Conservation (phyloP, 2,329 filamentous ascomycete genomes). For the Talaromyces sp. region DNA sequence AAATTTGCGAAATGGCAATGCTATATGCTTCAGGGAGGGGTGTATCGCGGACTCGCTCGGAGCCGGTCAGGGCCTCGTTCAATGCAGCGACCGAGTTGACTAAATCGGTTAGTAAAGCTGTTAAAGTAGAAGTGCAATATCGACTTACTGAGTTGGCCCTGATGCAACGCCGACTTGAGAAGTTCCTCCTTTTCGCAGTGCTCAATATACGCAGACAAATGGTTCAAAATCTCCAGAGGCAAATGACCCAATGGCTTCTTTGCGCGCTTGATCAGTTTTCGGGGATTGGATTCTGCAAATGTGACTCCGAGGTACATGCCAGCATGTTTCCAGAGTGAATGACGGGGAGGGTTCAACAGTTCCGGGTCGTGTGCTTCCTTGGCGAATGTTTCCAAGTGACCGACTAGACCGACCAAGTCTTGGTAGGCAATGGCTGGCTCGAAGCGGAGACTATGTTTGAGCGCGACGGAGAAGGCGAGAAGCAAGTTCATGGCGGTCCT, state of each 20-base stretch:
- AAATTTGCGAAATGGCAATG: slow-evolving; percentile 82
- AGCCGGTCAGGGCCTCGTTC: slow-evolving; percentile 69
- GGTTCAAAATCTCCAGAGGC: slow-evolving; percentile 75
- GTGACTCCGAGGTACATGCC: slow-evolving; percentile 74
- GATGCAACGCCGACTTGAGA: slow-evolving; percentile 35
- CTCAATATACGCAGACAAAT: slow-evolving; percentile 66
- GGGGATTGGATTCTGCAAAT: slow-evolving; percentile 73
- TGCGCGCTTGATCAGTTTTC: slow-evolving; percentile 71
- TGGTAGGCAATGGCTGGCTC: slow-evolving; percentile 76
- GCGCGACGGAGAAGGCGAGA: slow-evolving; percentile 69
- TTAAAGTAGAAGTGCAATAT: neutral
- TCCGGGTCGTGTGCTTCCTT: slow-evolving; percentile 52
- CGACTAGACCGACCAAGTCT: slow-evolving; percentile 66
- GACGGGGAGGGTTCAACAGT: slow-evolving; percentile 37
- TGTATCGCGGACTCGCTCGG: slow-evolving; percentile 76
- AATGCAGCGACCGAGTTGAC: slow-evolving; percentile 61
- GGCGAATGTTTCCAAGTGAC: slow-evolving; percentile 73
- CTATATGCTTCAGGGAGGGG: slow-evolving; percentile 78
- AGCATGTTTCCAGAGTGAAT: slow-evolving; percentile 58
- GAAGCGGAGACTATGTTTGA: slow-evolving; percentile 81
- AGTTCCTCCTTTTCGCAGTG: slow-evolving; percentile 49
- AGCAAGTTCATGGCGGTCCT: slow-evolving; percentile 71
- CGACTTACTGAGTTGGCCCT: slow-evolving; percentile 36
- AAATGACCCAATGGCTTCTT: slow-evolving; percentile 73
- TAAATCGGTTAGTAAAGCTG: slow-evolving; percentile 19